A percentile compares a stretch with the other conserved stretches of the same genome.
These are phyloP conservation scores for Allium cepa DNA, from an alignment of 106 monocot species.

Conservation along the genomic window DNA sequence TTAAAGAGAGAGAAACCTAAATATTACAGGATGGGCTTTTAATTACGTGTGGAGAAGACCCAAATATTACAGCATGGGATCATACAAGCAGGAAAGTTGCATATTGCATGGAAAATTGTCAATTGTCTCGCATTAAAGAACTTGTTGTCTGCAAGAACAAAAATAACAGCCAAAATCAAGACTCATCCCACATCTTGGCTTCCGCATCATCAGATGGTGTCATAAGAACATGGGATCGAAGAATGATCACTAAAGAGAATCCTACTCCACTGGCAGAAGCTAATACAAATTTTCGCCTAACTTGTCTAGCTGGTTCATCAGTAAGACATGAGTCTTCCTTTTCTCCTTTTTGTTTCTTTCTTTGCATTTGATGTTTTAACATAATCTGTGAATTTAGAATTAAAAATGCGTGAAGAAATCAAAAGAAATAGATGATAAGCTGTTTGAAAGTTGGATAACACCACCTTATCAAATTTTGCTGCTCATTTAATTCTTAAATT, in stretches of 20 bases:
- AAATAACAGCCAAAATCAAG: conserved; percentile 25
- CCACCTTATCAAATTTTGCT: no score
- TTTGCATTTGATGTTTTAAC: no score
- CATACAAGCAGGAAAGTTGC: conserved; percentile 63
- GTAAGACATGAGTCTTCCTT: conserved; percentile 51
- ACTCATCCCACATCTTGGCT: conserved; percentile 40
- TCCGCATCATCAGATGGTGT: conserved; percentile 93
- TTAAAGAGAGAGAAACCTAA: not conserved
- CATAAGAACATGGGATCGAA: conserved; percentile 77
- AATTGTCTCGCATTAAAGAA: conserved; percentile 73
- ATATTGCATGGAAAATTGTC: conserved; percentile 59
- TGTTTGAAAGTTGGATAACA: no score
- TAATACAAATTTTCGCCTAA: conserved; percentile 78
- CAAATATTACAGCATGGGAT: conserved; percentile 73
- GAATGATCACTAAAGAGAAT: conserved; percentile 47
- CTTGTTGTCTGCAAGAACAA: conserved; percentile 47
- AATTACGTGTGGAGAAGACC: conserved; percentile 79
- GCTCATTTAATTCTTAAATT: no score
- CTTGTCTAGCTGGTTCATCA: conserved; percentile 81
- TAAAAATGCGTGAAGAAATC: no score
- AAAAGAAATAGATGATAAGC: no score
- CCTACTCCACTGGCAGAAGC: conserved; percentile 50
- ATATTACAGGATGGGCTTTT: conserved; percentile 55
- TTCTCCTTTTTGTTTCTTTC: no score
- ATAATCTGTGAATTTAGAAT: no score